Evolutionary conservation across 352 stramenopile genomes (phyloP), one percentile per base, ranked within the genome.

Genomic region (Pythium utonaiense): DNA sequence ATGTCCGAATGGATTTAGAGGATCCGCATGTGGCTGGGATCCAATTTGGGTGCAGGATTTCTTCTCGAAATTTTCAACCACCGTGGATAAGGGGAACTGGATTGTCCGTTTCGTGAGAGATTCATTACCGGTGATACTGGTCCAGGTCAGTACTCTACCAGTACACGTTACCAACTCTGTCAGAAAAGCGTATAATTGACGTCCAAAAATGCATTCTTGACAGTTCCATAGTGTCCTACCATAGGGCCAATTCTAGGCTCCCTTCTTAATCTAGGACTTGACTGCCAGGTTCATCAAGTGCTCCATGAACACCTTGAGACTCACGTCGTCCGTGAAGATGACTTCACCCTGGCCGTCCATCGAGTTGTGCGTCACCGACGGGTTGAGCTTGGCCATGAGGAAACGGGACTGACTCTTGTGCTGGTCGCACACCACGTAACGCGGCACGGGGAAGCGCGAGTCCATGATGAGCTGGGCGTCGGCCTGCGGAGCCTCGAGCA

Each of bases 281-380:
- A 95, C 86, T 22, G 86, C 75, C 53, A 95, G 58, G 61, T 95
- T 95, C 78, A 96, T 98, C 53, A 98, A 71, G 77, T 99, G 97
- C 75, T 99, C 97, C 98, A 99, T 99, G 76, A 99, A 99, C 19
- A 99, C 97, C 71, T 98, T 98, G 36, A 99, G 78, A 56, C 89
- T 98, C n/a, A 99, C 98, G 72, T 99, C 97, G 73, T 99, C 98
- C 27, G 98, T 99, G 71, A 99, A 99, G 59, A 99, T 98, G 50
- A 98, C 90, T 61, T 99, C 91, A 33, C 89, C 94, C 65, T 89
- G 87, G 45, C 81, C 84, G 63, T 97, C 89, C 73, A 96, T 97
- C 65, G 86, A 97, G 80, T 98, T 99, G 86, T 99, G 93, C 50
- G 95, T 98, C 49, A 96, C 83, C 53, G 89, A 98, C 52, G 98